These are phyloP conservation scores for Monotropa hypopitys DNA, from an alignment of 179 eudicot genomes.

Conservation along the genomic window DNA sequence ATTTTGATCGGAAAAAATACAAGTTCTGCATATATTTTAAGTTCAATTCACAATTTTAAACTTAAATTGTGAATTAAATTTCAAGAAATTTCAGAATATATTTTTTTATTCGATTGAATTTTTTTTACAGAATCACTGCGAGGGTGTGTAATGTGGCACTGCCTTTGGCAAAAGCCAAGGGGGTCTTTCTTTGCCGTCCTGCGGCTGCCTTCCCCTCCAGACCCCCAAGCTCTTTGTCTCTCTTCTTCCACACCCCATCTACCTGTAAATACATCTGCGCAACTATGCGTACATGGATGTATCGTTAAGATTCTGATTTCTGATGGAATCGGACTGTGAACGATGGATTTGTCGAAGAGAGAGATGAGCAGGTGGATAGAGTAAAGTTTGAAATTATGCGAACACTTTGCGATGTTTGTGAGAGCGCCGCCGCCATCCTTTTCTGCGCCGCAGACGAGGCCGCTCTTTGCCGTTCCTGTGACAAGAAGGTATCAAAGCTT, in stretches of 20 bases:
- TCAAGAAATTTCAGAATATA: no score
- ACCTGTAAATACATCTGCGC: background rate
- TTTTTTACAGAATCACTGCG: no score
- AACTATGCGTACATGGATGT: background rate
- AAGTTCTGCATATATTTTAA: no score
- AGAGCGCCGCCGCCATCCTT: slow-evolving; percentile 68
- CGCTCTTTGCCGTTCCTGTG: slow-evolving; percentile 84
- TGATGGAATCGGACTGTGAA: slow-evolving; percentile 1
- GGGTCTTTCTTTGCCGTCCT: no score
- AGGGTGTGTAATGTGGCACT: no score
- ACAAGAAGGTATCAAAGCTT: slow-evolving; percentile 41
- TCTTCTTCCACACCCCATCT: no score
- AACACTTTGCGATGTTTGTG: slow-evolving; percentile 80
- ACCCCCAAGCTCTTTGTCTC: background rate
- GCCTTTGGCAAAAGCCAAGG: no score
- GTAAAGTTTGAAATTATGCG: slow-evolving; percentile 31
- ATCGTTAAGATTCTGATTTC: background rate
- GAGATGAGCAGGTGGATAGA: background rate
- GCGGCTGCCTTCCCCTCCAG: background rate
- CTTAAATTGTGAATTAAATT: no score
- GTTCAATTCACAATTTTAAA: no score
- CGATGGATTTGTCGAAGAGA: background rate
- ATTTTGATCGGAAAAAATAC: no score
- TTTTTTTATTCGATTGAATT: no score
- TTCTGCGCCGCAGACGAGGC: slow-evolving; percentile 98